Evolutionary conservation across 257 asterid genomes (phyloP).

Genomic region (Thymus quinquecostatus): DNA sequence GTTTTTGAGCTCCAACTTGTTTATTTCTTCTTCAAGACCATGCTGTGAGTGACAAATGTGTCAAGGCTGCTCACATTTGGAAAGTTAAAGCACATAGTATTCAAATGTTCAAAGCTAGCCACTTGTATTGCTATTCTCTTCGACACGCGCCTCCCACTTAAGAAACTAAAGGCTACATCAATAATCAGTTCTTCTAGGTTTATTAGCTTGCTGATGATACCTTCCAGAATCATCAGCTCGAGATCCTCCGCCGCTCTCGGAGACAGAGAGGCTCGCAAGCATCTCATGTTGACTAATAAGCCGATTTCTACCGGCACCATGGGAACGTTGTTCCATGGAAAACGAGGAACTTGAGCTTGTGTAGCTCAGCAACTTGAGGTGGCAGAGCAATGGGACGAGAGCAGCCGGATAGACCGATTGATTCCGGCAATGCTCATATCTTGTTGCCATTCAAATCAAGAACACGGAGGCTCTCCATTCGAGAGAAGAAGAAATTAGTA

Average conservation of each 20-base stretch:
- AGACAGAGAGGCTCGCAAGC: background rate
- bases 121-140: background rate
- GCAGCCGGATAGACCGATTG: background rate
- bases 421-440: background rate
- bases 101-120: slow-evolving; percentile 19
- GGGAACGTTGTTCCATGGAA: slow-evolving; percentile 11
- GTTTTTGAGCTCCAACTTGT: background rate
- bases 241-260: background rate
- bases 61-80: background rate
- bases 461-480: background rate
- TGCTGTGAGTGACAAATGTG: background rate
- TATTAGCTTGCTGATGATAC: background rate
- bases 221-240: background rate
- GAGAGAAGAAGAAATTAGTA: background rate
- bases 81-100: slow-evolving; percentile 19
- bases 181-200: slow-evolving; percentile 24
- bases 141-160: background rate
- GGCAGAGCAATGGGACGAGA: background rate
- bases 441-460: background rate
- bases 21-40: background rate
- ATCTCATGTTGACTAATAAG: background rate
- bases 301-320: background rate
- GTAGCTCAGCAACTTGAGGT: background rate
- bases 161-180: background rate
- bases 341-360: slow-evolving; percentile 20